Conservation (phyloP, 2,329 filamentous ascomycete genomes). For the Fusarium citri region DNA sequence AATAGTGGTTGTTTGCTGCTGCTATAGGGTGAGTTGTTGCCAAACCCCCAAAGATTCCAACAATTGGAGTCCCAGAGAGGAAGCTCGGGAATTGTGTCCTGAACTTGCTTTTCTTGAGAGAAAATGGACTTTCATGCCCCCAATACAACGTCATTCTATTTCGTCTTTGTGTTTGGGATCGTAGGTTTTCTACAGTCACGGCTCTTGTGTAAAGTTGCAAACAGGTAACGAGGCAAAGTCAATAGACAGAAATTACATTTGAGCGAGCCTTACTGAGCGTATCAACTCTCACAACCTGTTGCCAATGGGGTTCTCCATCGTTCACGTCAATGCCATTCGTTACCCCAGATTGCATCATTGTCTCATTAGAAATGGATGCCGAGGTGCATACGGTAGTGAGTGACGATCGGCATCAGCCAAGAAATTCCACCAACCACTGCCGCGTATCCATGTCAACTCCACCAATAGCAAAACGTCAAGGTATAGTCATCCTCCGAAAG, state of each 20-base stretch:
- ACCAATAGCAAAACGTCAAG: conserved; percentile 2
- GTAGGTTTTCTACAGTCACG: no score
- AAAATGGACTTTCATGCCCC: accelerated
- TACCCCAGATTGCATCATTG: neutral
- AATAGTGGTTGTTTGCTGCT: accelerated
- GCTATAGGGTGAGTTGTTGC: neutral
- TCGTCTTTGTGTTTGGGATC: no score
- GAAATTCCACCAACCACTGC: conserved; percentile 3
- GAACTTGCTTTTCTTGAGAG: no score
- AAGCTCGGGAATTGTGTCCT: neutral
- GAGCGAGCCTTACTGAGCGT: no score
- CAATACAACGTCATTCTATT: neutral
- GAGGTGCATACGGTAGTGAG: neutral
- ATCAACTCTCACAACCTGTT: no score
- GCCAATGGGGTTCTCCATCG: no score
- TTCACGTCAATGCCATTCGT: accelerated
- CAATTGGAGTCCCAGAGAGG: neutral
- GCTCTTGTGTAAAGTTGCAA: no score
- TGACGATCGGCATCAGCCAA: neutral
- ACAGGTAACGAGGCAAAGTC: no score
- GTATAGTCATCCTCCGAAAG: neutral
- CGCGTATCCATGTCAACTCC: neutral
- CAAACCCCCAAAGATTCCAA: neutral
- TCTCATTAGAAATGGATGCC: neutral
- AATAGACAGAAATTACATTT: no score